A percentile compares a stretch with the other conserved stretches of the same genome.
These are phyloP conservation scores for Phlyctochytrium bullatum DNA, from an alignment of 192 early-diverging fungal species.

Conservation along the genomic window DNA sequence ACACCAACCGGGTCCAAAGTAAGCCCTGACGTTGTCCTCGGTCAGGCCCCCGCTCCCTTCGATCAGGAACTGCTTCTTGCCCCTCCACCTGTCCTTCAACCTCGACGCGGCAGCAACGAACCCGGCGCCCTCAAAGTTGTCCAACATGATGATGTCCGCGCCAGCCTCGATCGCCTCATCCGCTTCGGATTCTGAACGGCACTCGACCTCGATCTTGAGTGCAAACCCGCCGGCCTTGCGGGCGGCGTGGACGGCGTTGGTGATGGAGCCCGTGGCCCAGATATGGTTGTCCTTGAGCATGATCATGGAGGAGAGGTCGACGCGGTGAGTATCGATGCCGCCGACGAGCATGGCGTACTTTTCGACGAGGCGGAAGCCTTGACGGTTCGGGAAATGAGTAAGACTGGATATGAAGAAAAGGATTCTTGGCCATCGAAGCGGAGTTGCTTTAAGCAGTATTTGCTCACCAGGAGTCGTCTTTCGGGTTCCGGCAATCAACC, in stretches of 20 bases:
- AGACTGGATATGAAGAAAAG: constrained; percentile 13
- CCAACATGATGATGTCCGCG: constrained; percentile 97
- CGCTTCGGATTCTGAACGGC: constrained; percentile 86
- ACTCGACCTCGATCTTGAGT: constrained; percentile 97
- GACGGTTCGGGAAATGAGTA: constrained; percentile 25
- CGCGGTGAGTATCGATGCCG: constrained; percentile 94
- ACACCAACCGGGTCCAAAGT: constrained; percentile 73
- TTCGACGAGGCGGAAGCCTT: constrained; percentile 95
- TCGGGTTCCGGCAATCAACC: constrained; percentile 91
- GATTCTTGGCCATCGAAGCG: neutral
- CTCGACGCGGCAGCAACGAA: constrained; percentile 65
- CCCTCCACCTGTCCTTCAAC: constrained; percentile 75
- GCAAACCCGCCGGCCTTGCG: constrained; percentile 83
- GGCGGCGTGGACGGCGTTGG: constrained; percentile 80
- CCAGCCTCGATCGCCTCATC: constrained; percentile 94
- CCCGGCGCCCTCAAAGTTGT: constrained; percentile 79
- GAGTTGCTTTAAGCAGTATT: constrained; percentile 50
- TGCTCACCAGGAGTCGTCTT: constrained; percentile 99
- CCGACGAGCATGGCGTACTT: constrained; percentile 98
- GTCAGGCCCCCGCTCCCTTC: constrained; percentile 97
- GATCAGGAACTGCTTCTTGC: constrained; percentile 62
- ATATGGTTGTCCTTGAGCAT: constrained; percentile 99
- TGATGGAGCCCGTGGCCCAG: constrained; percentile 88
- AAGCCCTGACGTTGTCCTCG: constrained; percentile 73
- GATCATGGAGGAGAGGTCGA: constrained; percentile 95